Evolutionary conservation across 495 filamentous ascomycete species (phyloP), one percentile per base, ranked within the genome.

Genomic region (Hyaloscypha variabilis): DNA sequence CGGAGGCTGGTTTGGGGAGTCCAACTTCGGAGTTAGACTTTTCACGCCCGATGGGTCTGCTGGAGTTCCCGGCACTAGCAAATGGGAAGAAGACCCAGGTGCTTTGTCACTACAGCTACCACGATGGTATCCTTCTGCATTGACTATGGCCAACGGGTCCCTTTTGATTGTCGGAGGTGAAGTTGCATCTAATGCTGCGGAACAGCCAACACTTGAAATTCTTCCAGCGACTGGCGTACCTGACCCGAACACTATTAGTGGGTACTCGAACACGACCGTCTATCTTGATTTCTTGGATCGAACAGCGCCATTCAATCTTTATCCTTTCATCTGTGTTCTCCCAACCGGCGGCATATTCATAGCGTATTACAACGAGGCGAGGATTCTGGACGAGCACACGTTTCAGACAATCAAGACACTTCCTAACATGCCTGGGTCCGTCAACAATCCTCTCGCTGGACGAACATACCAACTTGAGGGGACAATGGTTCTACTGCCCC

Each of bases 111-210:
- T 90, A 30, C 84, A 86, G 61, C 76, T 69, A 36, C 86, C 86
- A 11, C 83, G 88, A 29, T 90, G 88, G 88, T 90, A 90, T 66
- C 87, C 88, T 5, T 82, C 76, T 55, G 83, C 81, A 42, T 86
- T 90, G 83, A 74, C 85, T 63, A 84, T 90, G 85, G 71, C 87
- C 29, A 90, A 90, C 69, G 88, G 87, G 31, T 87, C 87, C 5
- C 78, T 90, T 67, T 73, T 89, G 51, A 83, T 90, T 62, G 81
- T 90, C 26, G 87, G 87, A 52, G 88, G 88, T 52, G 83, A 88
- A 69, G 77, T 77, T 42, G 87, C 86, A 6, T 84, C 85, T n/a
- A 90, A 90, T 69, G 84, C 81, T 53, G 79, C 78, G 11, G 81
- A 86, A 8, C 77, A 79, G n/a, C 88, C 87, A 17, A 80, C 80